phyloP scores from a whole-genome alignment of 176 grass and related monocot genomes.

The Paspalum vaginatum region DNA sequence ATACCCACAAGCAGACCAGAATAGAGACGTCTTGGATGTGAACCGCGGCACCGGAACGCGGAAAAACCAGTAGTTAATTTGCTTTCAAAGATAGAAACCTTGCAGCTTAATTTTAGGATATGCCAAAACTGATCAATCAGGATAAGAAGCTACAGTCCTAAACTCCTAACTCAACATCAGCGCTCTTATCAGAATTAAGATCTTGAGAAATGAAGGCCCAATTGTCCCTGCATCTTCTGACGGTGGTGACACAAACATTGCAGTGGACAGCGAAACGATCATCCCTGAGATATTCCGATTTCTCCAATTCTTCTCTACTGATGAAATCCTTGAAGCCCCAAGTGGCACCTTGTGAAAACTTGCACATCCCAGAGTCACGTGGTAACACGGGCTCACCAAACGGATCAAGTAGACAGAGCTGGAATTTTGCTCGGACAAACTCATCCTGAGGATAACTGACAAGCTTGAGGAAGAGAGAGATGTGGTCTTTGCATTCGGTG shows the following conservation, averaged over 20 bases:
- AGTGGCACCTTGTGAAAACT: neutral
- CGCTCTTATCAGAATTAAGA: neutral
- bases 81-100: neutral
- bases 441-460: neutral
- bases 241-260: neutral
- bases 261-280: neutral
- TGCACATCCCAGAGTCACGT: neutral
- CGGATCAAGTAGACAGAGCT: neutral
- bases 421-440: neutral
- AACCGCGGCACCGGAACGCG: neutral
- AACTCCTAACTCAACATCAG: neutral
- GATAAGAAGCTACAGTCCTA: neutral
- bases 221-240: neutral
- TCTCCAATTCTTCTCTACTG: neutral
- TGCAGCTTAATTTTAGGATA: neutral
- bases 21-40: neutral
- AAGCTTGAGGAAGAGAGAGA: neutral
- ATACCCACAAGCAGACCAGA: neutral
- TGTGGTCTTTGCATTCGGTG: neutral
- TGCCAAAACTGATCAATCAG: neutral
- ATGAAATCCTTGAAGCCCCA: slow-evolving; percentile 16
- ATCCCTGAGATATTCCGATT: neutral
- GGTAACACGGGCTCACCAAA: neutral
- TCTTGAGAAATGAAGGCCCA: slow-evolving; percentile 21
- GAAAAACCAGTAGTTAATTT: neutral